These are phyloP conservation scores for Boletus albobrunnescens DNA, from an alignment of 1,284 basidiomycete genomes.

Conservation along the genomic window DNA sequence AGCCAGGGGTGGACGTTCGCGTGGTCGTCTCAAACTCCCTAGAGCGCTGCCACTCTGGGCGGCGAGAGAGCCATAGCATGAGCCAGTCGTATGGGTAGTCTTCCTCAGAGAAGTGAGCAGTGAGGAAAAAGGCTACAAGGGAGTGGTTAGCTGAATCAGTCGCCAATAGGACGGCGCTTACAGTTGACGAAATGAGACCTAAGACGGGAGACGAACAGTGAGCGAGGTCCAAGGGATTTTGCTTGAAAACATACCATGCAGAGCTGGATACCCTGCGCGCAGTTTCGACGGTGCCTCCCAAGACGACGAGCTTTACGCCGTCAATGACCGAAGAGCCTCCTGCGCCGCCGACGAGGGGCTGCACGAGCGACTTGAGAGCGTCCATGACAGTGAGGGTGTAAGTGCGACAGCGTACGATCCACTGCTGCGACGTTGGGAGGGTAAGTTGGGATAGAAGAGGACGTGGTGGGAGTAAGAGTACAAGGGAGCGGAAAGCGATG, in stretches of 20 bases:
- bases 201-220: slow-evolving; percentile 2
- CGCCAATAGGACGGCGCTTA: slow-evolving; percentile 39
- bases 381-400: slow-evolving; percentile 51
- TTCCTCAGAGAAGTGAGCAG: slow-evolving; percentile 80
- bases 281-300: slow-evolving; percentile 81
- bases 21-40: slow-evolving; percentile 83
- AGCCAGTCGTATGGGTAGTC: slow-evolving; percentile 82
- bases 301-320: slow-evolving; percentile 80
- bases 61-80: slow-evolving; percentile 76
- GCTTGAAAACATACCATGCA: slow-evolving; percentile 53
- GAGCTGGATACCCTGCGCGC: slow-evolving; percentile 74
- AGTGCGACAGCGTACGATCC: slow-evolving; percentile 27
- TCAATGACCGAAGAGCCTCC: slow-evolving; percentile 74
- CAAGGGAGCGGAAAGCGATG: slow-evolving; percentile 12
- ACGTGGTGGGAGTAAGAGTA: slow-evolving; percentile 26
- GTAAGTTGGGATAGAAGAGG: slow-evolving; percentile 3
- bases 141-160: slow-evolving; percentile 8
- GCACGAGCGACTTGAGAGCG: slow-evolving; percentile 74
- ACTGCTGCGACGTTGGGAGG: slow-evolving; percentile 27
- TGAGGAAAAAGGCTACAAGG: slow-evolving; percentile 72
- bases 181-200: slow-evolving; percentile 81
- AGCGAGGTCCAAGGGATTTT: slow-evolving; percentile 2
- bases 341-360: slow-evolving; percentile 71
- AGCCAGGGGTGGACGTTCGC: slow-evolving; percentile 52
- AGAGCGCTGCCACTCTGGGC: slow-evolving; percentile 79